phyloP scores from a whole-genome alignment of 306 rosid species.

The Arachis stenosperma region DNA sequence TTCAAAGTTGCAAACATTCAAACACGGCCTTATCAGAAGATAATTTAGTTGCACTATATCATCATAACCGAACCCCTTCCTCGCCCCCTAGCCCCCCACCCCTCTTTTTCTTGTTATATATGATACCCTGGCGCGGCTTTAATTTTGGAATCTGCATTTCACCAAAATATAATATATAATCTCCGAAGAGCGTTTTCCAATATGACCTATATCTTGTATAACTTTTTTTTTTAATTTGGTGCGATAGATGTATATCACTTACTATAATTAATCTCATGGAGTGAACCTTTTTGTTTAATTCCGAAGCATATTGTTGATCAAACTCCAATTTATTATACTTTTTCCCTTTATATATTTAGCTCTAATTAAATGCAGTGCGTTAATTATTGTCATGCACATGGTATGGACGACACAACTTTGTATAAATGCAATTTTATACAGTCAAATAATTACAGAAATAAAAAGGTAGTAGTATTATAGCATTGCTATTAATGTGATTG shows the following conservation, averaged over 20 bases:
- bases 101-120: no score
- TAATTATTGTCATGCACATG: neutral
- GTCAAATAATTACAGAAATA: neutral
- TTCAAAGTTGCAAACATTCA: conserved; percentile 5
- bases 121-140: conserved; percentile 41
- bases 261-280: neutral
- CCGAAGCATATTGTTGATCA: neutral
- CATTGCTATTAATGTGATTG: neutral
- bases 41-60: neutral
- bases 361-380: neutral
- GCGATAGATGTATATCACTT: conserved; percentile 7
- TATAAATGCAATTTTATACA: neutral
- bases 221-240: neutral
- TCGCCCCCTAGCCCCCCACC: no score
- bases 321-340: neutral
- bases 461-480: neutral
- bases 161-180: conserved; percentile 24
- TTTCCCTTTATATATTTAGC: neutral
- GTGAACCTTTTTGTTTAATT: neutral
- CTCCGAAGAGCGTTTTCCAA: neutral
- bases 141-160: conserved; percentile 35
- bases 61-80: neutral
- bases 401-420: neutral
- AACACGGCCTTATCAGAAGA: conserved; percentile 17
- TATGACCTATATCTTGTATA: conserved; percentile 20